Conservation (phyloP, 192 early-diverging fungal genomes). For the Podila horticola region DNA sequence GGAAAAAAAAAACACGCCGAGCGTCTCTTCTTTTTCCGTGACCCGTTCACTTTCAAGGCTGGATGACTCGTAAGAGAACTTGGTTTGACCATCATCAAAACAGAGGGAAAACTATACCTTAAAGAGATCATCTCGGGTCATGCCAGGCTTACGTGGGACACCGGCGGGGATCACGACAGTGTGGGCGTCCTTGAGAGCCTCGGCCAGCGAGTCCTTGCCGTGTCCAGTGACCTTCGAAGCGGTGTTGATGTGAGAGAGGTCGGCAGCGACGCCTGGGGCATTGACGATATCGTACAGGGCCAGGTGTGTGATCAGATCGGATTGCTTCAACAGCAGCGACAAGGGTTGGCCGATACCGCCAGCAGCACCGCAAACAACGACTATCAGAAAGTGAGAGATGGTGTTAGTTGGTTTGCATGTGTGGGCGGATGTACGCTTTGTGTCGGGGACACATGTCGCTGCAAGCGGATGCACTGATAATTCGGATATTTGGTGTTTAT, state of each 20-base stretch:
- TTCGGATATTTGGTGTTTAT: neutral
- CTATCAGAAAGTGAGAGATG: slow-evolving; percentile 44
- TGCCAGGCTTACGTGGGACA: slow-evolving; percentile 96
- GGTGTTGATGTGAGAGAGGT: slow-evolving; percentile 93
- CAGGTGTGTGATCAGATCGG: slow-evolving; percentile 83
- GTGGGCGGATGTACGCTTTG: neutral
- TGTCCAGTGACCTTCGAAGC: slow-evolving; percentile 60
- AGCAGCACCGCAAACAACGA: slow-evolving; percentile 68
- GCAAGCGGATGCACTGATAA: neutral
- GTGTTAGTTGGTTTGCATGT: neutral
- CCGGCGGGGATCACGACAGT: slow-evolving; percentile 95
- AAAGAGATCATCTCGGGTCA: slow-evolving; percentile 99
- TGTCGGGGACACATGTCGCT: neutral
- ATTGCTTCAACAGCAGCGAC: slow-evolving; percentile 91
- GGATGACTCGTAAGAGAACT: too few relatives aligned
- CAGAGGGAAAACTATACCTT: slow-evolving; percentile 61
- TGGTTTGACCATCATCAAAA: neutral
- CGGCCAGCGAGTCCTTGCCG: slow-evolving; percentile 54
- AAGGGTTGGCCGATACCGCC: slow-evolving; percentile 98
- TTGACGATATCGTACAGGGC: slow-evolving; percentile 97
- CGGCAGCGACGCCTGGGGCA: slow-evolving; percentile 94
- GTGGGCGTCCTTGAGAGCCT: slow-evolving; percentile 55
- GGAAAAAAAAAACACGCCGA: too few relatives aligned
- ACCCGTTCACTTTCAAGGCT: too few relatives aligned
- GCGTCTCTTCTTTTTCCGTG: too few relatives aligned